A percentile compares a stretch with the other conserved stretches of the same genome.
These are phyloP conservation scores for Trichophyton equinum DNA, from an alignment of 2,329 filamentous ascomycete species.

Conservation along the genomic window DNA sequence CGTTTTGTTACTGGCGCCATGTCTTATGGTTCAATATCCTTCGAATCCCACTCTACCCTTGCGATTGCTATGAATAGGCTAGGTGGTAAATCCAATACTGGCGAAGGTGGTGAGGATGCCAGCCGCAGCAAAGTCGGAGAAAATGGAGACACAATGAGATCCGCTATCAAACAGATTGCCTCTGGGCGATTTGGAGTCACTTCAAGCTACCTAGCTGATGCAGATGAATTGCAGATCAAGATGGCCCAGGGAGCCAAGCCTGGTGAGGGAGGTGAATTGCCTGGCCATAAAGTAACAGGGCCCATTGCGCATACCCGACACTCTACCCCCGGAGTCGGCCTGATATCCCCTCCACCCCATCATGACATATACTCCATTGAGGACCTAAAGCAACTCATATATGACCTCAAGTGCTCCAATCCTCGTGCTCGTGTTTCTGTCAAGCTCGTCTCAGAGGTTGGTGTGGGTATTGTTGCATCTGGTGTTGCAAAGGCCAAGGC, in stretches of 20 bases:
- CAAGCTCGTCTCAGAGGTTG: slow-evolving; percentile 94
- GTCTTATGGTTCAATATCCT: slow-evolving; percentile 97
- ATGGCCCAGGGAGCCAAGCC: slow-evolving; percentile 98
- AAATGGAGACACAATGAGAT: slow-evolving; percentile 93
- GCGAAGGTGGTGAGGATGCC: slow-evolving; percentile 90
- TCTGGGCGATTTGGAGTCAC: slow-evolving; percentile 95
- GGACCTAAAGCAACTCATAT: slow-evolving; percentile 94
- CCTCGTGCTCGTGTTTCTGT: slow-evolving; percentile 85
- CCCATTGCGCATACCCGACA: slow-evolving; percentile 89
- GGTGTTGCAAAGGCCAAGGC: slow-evolving; percentile 97
- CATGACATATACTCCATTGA: slow-evolving; percentile 99
- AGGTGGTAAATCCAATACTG: slow-evolving; percentile 93
- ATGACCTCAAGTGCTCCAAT: slow-evolving; percentile 93
- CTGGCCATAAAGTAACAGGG: slow-evolving; percentile 90
- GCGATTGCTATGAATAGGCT: slow-evolving; percentile 95
- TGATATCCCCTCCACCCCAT: slow-evolving; percentile 91
- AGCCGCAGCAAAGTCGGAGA: slow-evolving; percentile 76
- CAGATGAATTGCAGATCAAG: slow-evolving; percentile 96
- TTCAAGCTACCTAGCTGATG: slow-evolving; percentile 84
- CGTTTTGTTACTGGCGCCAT: slow-evolving; percentile 95
- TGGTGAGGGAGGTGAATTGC: slow-evolving; percentile 92
- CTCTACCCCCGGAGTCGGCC: slow-evolving; percentile 88
- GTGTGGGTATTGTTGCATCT: slow-evolving; percentile 92
- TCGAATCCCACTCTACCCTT: slow-evolving; percentile 93
- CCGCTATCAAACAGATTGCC: slow-evolving; percentile 93